Conservation (phyloP, 1,139 yeast genomes). For the Taiozyma sp. region DNA sequence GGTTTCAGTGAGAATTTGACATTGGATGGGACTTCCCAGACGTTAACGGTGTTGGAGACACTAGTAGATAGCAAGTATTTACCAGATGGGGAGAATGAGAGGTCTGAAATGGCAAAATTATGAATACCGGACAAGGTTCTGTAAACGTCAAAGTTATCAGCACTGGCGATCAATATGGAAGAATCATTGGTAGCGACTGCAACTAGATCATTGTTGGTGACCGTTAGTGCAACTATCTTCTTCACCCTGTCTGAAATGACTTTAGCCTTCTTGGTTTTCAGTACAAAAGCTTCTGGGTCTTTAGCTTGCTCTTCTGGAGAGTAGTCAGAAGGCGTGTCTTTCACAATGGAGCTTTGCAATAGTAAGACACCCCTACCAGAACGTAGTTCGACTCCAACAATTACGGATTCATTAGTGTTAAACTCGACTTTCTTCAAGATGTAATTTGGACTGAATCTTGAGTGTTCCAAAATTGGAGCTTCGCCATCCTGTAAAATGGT, state of each 20-base stretch:
- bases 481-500: conserved; percentile 47
- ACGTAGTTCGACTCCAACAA: conserved; percentile 49
- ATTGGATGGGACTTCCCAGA: conserved; percentile 54
- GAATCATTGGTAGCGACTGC: conserved; percentile 77
- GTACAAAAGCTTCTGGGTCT: conserved; percentile 2
- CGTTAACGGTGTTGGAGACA: conserved; percentile 71
- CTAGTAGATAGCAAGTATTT: conserved; percentile 68
- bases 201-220: conserved; percentile 43
- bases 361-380: conserved; percentile 37
- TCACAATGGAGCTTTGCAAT: conserved; percentile 21
- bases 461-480: conserved; percentile 34
- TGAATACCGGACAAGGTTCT: conserved; percentile 59
- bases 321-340: not conserved
- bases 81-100: conserved; percentile 68
- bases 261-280: conserved; percentile 9
- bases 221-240: conserved; percentile 69
- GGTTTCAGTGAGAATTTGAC: conserved; percentile 40
- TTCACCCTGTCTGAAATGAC: conserved; percentile 3
- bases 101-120: conserved; percentile 72
- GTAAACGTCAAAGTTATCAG: conserved; percentile 44
- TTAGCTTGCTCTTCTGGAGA: not conserved
- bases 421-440: conserved; percentile 56
- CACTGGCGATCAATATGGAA: conserved; percentile 51
- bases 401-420: conserved; percentile 43
- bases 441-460: conserved; percentile 28